Evolutionary conservation across 2,329 filamentous ascomycete genomes (phyloP), one percentile per base, ranked within the genome.

Genomic region (Fusarium tricinctum): DNA sequence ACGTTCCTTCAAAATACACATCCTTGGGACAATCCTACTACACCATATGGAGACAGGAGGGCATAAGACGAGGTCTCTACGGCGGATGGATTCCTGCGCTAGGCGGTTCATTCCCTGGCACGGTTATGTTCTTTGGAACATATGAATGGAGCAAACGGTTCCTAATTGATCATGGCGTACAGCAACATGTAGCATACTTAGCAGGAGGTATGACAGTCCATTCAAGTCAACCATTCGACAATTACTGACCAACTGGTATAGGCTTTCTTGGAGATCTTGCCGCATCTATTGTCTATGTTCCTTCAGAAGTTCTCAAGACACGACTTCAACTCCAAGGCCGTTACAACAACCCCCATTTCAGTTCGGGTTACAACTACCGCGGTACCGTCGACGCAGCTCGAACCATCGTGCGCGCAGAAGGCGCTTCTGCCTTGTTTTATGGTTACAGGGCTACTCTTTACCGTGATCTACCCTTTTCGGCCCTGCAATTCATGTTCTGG

Each of bases 291-390:
- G 87, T 97, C 62, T 99, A 99, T 77, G 97, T 99, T 6, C 97
- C 96, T 6, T 97, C 95, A 14, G 97, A 99, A 80, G 96, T 99
- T 7, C 86, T 99, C 71, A 99, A 99, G 80, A 99, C 96, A n/a
- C 90, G 96, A 23, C 84, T 98, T 48, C 96, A 99, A 77, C 86
- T 99, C 8, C 96, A 99, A 79, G 97, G 96, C 50, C 92, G 93
- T 63, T 92, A 94, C 81, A 97, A 98, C 80, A 99, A 99, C 76
- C 94, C 96, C 1, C 92, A 90, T 80, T 98, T 98, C 82, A 84
- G 89, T 47, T 97, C 93, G 1, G 96, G 96, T 58, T 99, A 99
- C 82, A 99, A 99, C 78, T 99, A 99, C 78, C 91, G 90, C 73
- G 91, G 90, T 42, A 97, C 93, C 3, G 79, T 90, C 53, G 92